A percentile compares a stretch with the other conserved stretches of the same genome.
phyloP scores from a whole-genome alignment of 2,329 filamentous ascomycete species.

The Colletotrichum sp. region DNA sequence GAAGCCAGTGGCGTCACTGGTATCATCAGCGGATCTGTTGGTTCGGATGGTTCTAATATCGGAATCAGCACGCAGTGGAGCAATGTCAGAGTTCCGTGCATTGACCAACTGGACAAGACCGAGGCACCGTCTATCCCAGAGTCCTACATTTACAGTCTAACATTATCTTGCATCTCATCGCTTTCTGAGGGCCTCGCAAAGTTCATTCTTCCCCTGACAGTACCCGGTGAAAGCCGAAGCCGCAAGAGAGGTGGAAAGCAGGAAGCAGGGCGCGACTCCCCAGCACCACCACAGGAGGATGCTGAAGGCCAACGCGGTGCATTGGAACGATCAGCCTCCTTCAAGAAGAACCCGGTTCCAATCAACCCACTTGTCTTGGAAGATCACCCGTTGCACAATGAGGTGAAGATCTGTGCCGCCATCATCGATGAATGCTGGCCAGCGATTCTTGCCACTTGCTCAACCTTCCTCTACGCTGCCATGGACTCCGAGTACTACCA shows the following conservation, averaged over 20 bases:
- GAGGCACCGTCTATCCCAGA: constrained; percentile 85
- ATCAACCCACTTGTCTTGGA: constrained; percentile 82
- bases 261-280: constrained; percentile 49
- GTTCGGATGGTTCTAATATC: constrained; percentile 68
- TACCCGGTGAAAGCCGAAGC: constrained; percentile 70
- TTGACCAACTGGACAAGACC: constrained; percentile 92
- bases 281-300: constrained; percentile 41
- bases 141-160: constrained; percentile 91
- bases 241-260: constrained; percentile 54
- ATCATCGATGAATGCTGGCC: constrained; percentile 96
- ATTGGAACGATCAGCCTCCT: constrained; percentile 68
- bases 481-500: constrained; percentile 96
- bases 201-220: constrained; percentile 89
- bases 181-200: constrained; percentile 93
- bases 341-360: constrained; percentile 77
- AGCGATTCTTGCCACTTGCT: constrained; percentile 91
- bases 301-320: constrained; percentile 35
- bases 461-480: constrained; percentile 91
- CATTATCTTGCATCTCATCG: constrained; percentile 85
- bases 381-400: constrained; percentile 72
- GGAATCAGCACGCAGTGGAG: constrained; percentile 95
- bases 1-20: constrained; percentile 88
- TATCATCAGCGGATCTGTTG: constrained; percentile 78
- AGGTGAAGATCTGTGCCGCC: constrained; percentile 77
- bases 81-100: constrained; percentile 81